These are phyloP conservation scores for Rostrohypoxylon terebratum DNA, from an alignment of 495 filamentous ascomycete species.

Conservation along the genomic window DNA sequence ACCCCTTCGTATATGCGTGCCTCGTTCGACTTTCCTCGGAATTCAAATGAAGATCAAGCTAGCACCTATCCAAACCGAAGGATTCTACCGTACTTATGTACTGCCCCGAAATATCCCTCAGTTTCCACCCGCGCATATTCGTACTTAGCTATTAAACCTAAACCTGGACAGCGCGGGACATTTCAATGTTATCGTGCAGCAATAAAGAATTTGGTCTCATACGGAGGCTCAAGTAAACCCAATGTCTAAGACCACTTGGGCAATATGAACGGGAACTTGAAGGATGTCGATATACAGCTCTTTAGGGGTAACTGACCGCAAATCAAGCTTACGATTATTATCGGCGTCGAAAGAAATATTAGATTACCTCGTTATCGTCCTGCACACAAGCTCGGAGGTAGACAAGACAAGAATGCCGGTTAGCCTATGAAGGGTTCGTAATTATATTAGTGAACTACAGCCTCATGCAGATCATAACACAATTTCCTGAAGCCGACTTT, in stretches of 20 bases:
- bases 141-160: background rate
- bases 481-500: too few relatives aligned
- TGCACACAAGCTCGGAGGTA: background rate
- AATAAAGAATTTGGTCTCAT: background rate
- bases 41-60: background rate
- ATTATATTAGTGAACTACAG: background rate
- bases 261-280: background rate
- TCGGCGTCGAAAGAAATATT: background rate
- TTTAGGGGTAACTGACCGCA: background rate
- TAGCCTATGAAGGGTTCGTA: background rate
- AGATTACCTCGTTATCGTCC: background rate
- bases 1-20: background rate
- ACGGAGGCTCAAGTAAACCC: background rate
- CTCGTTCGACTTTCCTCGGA: slow-evolving; percentile 7
- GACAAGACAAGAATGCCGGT: background rate
- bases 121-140: background rate
- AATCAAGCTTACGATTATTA: background rate
- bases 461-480: background rate
- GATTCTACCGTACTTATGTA: background rate
- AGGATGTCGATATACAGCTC: background rate
- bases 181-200: background rate
- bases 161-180: background rate
- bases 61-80: background rate
- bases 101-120: background rate
- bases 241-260: slow-evolving; percentile 12